Percentiles rank a stretch among this genome's conserved stretches.
Conservation (phyloP, 306 rosid species). For the Dalbergia oliveri region DNA sequence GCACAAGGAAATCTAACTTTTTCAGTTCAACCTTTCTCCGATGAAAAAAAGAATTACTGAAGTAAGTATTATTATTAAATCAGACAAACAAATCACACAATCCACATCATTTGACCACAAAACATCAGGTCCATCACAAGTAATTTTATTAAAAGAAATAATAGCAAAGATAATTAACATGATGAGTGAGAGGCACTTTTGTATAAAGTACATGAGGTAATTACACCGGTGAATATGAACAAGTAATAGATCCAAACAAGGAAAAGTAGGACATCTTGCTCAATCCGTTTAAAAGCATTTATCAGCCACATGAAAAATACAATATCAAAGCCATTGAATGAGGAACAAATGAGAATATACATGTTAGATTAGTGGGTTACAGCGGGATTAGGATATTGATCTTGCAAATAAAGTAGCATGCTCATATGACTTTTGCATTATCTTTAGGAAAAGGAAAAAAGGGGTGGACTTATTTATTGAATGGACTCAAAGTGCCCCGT, state of each 20-base stretch:
- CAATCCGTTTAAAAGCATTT: constrained; percentile 41
- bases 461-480: constrained; percentile 25
- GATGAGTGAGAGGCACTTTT: constrained; percentile 41
- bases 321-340: constrained; percentile 57
- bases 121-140: constrained; percentile 49
- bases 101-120: constrained; percentile 47
- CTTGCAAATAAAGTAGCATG: constrained; percentile 55
- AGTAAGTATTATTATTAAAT: constrained; percentile 39
- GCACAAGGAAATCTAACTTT: constrained; percentile 67
- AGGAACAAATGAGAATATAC: constrained; percentile 49
- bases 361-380: constrained; percentile 78
- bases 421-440: constrained; percentile 57
- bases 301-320: constrained; percentile 24
- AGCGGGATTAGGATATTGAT: constrained; percentile 67
- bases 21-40: constrained; percentile 45
- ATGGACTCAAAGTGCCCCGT: constrained; percentile 48
- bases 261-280: constrained; percentile 43
- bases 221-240: constrained; percentile 32
- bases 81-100: constrained; percentile 43
- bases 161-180: constrained; percentile 40
- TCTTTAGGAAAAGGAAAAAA: constrained; percentile 42
- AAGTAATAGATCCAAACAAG: constrained; percentile 50
- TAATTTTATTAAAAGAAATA: constrained; percentile 25
- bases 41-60: constrained; percentile 36
- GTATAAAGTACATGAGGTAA: constrained; percentile 33